A percentile compares a stretch with the other conserved stretches of the same genome.
phyloP scores from a whole-genome alignment of 441 rosid species.

The Gossypium aridum region DNA sequence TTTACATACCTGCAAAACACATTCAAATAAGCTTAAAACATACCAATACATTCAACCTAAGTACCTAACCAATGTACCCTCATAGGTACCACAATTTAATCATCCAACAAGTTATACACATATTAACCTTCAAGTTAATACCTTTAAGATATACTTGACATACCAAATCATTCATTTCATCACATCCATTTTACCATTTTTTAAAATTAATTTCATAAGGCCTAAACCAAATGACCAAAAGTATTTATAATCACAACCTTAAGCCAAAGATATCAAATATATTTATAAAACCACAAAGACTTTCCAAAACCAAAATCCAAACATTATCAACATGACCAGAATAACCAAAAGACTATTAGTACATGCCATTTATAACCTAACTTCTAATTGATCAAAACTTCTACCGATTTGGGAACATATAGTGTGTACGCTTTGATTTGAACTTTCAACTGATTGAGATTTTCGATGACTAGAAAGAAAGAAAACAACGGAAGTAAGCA shows the following conservation, averaged over 20 bases:
- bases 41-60: neutral
- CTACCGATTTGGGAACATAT: too few species aligned
- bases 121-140: too few species aligned
- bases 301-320: too few species aligned
- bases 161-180: neutral
- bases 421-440: too few species aligned
- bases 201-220: neutral
- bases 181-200: neutral
- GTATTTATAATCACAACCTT: neutral
- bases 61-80: neutral
- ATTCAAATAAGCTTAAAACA: neutral
- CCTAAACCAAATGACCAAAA: neutral
- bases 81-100: neutral
- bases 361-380: too few species aligned
- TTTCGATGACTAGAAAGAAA: too few species aligned
- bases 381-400: too few species aligned
- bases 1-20: neutral
- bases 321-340: too few species aligned
- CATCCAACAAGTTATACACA: neutral
- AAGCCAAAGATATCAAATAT: neutral
- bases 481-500: too few species aligned
- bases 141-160: neutral
- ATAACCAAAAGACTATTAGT: too few species aligned
- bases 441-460: too few species aligned
- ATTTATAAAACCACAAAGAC: too few species aligned